phyloP scores from a whole-genome alignment of 2,329 filamentous ascomycete genomes.

The Lecanicillium sp. region DNA sequence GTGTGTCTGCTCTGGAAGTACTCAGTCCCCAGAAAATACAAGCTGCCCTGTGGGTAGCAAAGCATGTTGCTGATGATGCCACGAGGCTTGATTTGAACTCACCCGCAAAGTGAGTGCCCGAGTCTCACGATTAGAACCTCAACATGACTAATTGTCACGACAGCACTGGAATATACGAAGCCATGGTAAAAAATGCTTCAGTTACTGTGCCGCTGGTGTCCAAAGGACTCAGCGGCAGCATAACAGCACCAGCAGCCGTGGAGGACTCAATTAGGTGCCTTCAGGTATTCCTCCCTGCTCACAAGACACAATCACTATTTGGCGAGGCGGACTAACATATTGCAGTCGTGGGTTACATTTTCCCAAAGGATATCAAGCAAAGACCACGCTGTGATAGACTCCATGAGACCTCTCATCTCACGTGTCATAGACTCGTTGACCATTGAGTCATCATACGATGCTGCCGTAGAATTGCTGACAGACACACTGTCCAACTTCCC shows the following conservation, averaged over 20 bases:
- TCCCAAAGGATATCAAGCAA: conserved; percentile 56
- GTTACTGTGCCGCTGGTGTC: conserved; percentile 34
- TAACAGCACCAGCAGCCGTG: conserved; percentile 28
- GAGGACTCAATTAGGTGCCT: conserved; percentile 53
- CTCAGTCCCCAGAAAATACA: conserved; percentile 41
- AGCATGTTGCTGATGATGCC: conserved; percentile 27
- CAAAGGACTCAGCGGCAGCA: conserved; percentile 24
- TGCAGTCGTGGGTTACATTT: conserved; percentile 66
- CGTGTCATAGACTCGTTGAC: conserved; percentile 54
- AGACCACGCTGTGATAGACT: conserved; percentile 47
- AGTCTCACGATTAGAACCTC: conserved; percentile 16
- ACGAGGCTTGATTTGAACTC: conserved; percentile 56
- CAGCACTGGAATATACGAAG: conserved; percentile 30
- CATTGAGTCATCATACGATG: conserved; percentile 49
- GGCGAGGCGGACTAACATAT: conserved; percentile 4
- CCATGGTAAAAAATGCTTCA: conserved; percentile 30
- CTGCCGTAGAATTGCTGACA: conserved; percentile 55
- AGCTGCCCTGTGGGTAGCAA: conserved; percentile 55
- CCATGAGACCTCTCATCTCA: conserved; percentile 52
- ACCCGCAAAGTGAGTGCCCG: conserved; percentile 41
- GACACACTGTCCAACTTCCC: conserved; percentile 60
- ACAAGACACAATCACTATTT: conserved; percentile 17
- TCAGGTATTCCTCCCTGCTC: conserved; percentile 40
- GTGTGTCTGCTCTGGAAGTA: conserved; percentile 37
- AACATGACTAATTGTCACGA: conserved; percentile 12